Conservation (phyloP, 2,329 filamentous ascomycete genomes). For the Mycogone perniciosa region DNA sequence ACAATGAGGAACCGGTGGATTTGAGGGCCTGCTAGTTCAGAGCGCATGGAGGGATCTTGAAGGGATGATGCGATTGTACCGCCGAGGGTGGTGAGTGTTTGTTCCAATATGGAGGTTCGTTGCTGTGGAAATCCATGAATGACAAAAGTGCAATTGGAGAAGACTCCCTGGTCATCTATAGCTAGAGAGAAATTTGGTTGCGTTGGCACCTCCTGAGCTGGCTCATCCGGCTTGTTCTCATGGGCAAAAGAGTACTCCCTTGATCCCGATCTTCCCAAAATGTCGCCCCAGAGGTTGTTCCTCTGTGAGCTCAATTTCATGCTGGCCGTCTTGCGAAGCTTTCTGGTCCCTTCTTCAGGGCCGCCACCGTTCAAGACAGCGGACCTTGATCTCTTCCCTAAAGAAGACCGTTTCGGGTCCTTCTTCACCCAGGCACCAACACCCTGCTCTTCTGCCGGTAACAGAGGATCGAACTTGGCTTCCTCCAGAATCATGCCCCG, state of each 20-base stretch:
- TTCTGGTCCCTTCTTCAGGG: conserved; percentile 59
- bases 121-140: conserved; percentile 52
- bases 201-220: conserved; percentile 13
- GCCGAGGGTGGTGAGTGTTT: conserved; percentile 42
- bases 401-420: conserved; percentile 37
- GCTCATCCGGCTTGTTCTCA: conserved; percentile 15
- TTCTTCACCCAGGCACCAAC: conserved; percentile 63
- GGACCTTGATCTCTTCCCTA: conserved; percentile 56
- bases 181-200: conserved; percentile 10
- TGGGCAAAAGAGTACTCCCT: conserved; percentile 29
- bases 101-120: conserved; percentile 42
- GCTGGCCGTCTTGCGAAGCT: conserved; percentile 82
- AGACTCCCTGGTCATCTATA: conserved; percentile 35
- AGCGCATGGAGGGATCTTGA: conserved; percentile 31
- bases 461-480: conserved; percentile 68
- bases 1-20: conserved; percentile 46
- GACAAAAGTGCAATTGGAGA: conserved; percentile 51
- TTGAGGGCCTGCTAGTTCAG: conserved; percentile 22
- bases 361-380: conserved; percentile 26
- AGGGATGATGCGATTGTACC: conserved; percentile 39
- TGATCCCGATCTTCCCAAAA: conserved; percentile 50
- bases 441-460: conserved; percentile 66
- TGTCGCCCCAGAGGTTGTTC: conserved; percentile 84
- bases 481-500: conserved; percentile 91
- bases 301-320: conserved; percentile 74